phyloP scores from a whole-genome alignment of 2,329 filamentous ascomycete species.

The Sporothrix mexicana region DNA sequence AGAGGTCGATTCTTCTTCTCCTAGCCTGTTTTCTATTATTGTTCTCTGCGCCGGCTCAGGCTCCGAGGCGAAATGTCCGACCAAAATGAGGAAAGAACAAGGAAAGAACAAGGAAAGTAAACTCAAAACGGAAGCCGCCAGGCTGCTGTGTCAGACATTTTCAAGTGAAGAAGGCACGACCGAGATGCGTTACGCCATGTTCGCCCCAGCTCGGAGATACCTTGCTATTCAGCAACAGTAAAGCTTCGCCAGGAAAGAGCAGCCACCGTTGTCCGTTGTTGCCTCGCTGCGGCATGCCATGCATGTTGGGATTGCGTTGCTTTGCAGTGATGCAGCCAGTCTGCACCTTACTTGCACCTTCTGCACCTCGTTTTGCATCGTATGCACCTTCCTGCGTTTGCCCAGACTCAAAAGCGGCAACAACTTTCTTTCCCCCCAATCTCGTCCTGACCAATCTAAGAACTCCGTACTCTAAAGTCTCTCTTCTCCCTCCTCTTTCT shows the following conservation, averaged over 20 bases:
- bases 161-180: not conserved
- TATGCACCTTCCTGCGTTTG: conserved; percentile 14
- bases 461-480: no score
- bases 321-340: conserved; percentile 19
- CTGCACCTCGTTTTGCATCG: conserved; percentile 11
- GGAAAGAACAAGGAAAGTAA: not conserved
- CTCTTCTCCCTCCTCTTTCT: no score
- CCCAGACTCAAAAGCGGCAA: conserved; percentile 18
- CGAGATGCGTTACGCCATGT: not conserved
- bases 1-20: not conserved
- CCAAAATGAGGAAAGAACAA: not conserved
- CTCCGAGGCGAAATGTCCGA: not conserved
- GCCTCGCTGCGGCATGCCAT: conserved; percentile 20
- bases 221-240: not conserved
- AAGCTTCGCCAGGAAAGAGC: conserved; percentile 6
- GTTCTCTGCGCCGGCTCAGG: not conserved
- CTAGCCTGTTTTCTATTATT: conserved; percentile 10
- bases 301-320: conserved; percentile 20
- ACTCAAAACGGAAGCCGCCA: not conserved
- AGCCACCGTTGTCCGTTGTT: conserved; percentile 6
- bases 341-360: not conserved
- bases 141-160: not conserved
- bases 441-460: no score
- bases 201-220: conserved; percentile 11
- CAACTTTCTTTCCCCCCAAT: conserved; percentile 1